Base-by-base conservation (phyloP, 1,284 basidiomycete species). In the Psilocybe mexicana region DNA sequence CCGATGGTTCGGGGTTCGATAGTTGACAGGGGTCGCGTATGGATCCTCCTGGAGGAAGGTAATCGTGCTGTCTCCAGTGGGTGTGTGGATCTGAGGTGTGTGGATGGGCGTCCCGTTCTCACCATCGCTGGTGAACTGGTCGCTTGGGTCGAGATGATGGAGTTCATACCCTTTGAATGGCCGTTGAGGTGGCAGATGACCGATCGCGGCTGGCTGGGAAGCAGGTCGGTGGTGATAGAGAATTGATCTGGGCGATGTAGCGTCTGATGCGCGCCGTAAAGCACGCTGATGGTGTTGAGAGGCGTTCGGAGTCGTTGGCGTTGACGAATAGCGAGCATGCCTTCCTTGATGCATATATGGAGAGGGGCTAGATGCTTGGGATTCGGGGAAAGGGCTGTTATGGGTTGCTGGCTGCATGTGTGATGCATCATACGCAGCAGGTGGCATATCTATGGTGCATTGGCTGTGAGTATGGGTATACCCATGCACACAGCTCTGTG, bases 381-480 rank as follows among this genome's bases (percentile, higher is more conserved):
- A 43, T 33, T 23, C 23, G 14, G 48, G 55, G 50, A 35, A 52
- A 35, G 40, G 42, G 10, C 36, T 45, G 25, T 12, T 30, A 1
- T 14, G 44, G 8, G 23, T 44, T 14, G 24, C 11, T 47, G 35
- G 49, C 14, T 43, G 43, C 43, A 43, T 28, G 23, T 43, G 43
- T 25, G 43, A 36, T 11, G 40, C 49, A 18, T 58, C 28, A 14
- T 38, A 47, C 44, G 47, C 23, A 1, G 38, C n/a, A 44, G 58
- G 43, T 10, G 54, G 45, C 2, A 52, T 52, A 18, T 52, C 55
- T 18, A 55, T 43, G 25, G 54, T 57, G 36, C 43, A 51, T 30
- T 52, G 45, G 40, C 59, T 59, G 40, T 52, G 51, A 23, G 53
- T 59, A 42, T 61, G 46, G 6, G 58, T 52, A 43, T 62, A 59